A percentile compares a stretch with the other conserved stretches of the same genome.
These are phyloP conservation scores for Yamadazyma atlantica DNA, from an alignment of 1,139 yeast genomes.

Conservation along the genomic window DNA sequence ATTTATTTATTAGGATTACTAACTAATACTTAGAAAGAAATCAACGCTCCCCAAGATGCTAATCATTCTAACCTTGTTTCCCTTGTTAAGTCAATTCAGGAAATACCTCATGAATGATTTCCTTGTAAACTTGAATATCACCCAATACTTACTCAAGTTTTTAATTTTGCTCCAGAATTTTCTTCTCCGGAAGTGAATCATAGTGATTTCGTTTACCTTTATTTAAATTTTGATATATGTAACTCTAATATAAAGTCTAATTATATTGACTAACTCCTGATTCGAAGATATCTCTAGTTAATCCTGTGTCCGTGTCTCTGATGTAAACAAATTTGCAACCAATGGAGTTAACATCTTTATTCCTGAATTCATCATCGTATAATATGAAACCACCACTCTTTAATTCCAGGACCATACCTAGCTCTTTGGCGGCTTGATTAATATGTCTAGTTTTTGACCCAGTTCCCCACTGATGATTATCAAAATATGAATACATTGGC, in stretches of 20 bases:
- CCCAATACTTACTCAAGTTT: constrained; percentile 17
- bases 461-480: constrained; percentile 63
- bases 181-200: constrained; percentile 2
- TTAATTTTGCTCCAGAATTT: constrained; percentile 7
- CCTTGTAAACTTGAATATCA: constrained; percentile 21
- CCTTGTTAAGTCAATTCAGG: constrained; percentile 46
- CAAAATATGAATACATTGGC: constrained; percentile 50
- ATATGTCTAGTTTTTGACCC: constrained; percentile 66
- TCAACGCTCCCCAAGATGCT: constrained; percentile 48
- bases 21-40: constrained; percentile 40
- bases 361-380: constrained; percentile 69
- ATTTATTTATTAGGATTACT: constrained; percentile 21
- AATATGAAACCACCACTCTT: constrained; percentile 53
- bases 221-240: constrained; percentile 1
- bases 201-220: too few relatives aligned
- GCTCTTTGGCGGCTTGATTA: constrained; percentile 41
- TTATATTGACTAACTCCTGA: constrained; percentile 30
- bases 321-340: constrained; percentile 64
- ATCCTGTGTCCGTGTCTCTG: constrained; percentile 43
- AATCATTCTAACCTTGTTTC: constrained; percentile 48
- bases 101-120: constrained; percentile 23
- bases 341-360: constrained; percentile 60
- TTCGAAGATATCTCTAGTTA: constrained; percentile 49
- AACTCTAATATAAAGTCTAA: background rate
- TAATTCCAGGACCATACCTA: constrained; percentile 40